These are phyloP conservation scores for Tolypocladium sp. DNA, from an alignment of 2,329 filamentous ascomycete genomes.

Conservation along the genomic window DNA sequence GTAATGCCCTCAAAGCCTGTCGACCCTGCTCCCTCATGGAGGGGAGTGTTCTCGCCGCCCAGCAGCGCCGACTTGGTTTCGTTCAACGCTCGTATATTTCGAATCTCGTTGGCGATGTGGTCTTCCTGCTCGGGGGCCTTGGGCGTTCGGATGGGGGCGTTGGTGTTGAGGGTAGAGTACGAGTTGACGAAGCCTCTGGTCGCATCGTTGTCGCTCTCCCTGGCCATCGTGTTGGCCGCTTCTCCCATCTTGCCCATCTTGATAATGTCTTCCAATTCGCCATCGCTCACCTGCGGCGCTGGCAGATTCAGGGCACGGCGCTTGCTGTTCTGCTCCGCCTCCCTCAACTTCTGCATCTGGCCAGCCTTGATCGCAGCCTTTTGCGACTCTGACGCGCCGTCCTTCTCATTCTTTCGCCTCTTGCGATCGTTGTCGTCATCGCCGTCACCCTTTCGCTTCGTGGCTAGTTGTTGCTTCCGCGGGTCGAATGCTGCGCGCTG, in stretches of 20 bases:
- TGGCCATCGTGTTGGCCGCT: conserved; percentile 66
- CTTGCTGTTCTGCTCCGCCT: conserved; percentile 96
- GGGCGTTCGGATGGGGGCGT: conserved; percentile 84
- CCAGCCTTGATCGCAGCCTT: conserved; percentile 88
- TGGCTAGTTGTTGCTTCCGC: conserved; percentile 79
- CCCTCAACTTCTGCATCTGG: conserved; percentile 86
- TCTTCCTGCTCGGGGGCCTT: conserved; percentile 88
- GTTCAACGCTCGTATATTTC: conserved; percentile 84
- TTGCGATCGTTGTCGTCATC: conserved; percentile 76
- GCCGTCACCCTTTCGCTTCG: conserved; percentile 92
- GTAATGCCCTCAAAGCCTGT: conserved; percentile 83
- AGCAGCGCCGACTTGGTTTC: conserved; percentile 90
- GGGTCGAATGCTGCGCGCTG: conserved; percentile 84
- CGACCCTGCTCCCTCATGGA: conserved; percentile 72
- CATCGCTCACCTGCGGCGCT: conserved; percentile 82
- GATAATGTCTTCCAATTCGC: conserved; percentile 92
- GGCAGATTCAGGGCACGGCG: conserved; percentile 75
- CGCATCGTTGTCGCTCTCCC: conserved; percentile 71
- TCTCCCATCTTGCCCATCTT: conserved; percentile 97
- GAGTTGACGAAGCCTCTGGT: conserved; percentile 81
- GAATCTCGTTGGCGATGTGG: conserved; percentile 91
- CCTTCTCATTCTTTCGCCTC: conserved; percentile 81
- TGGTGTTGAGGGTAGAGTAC: conserved; percentile 72
- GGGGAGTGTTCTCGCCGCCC: conserved; percentile 85
- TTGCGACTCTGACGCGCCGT: conserved; percentile 65